Base-by-base conservation (phyloP, 1,139 yeast genomes). In the Geotrichum carabidarum region DNA sequence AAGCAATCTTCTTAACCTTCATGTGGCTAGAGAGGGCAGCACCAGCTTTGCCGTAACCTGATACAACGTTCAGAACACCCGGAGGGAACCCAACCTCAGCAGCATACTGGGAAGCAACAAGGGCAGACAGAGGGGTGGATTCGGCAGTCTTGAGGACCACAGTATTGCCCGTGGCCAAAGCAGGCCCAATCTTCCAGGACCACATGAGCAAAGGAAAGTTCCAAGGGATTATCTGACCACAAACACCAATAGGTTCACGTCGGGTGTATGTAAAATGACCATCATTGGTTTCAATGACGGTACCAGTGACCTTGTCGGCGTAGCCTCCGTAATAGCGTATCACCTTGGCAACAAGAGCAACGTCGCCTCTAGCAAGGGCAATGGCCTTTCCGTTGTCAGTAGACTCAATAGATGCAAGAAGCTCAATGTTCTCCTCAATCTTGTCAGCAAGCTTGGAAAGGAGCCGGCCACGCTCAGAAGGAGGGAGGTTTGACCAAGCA, bases 191-290 rank as follows among this genome's bases (percentile, higher is more conserved):
- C 74, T 86, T 86, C 95, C 95, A 86, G 15, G 90, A 73, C 75
- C 85, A 82, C 89, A 87, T 84, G 69, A 86, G 75, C 61, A 87
- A 73, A 62, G 95, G 95, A 82, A 86, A 87, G 72, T 86, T 86
- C 95, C 95, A 86, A 63, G 95, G 94, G 63, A 86, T 84, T 62
- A 85, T 83, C 70, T 83, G 87, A 57, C 91, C 93, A 72, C 88
- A 83, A 49, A 85, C 91, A 66, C 91, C 91, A 62, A 85, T 69
- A 58, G 93, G 89, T 72, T 84, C 90, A 59, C 76, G 72, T 63
- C 75, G 76, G 51, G 78, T 73, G 71, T 80, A 83, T 64, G 79
- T 81, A 70, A 83, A 81, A 71, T 83, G 84, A 60, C 76, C 69
- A 52, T 71, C 69, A 66, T 84, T 88, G 60, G 86, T 81, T 65